Base-by-base conservation (phyloP, 2,329 filamentous ascomycete species). In the Ceratocystis albifundus region DNA sequence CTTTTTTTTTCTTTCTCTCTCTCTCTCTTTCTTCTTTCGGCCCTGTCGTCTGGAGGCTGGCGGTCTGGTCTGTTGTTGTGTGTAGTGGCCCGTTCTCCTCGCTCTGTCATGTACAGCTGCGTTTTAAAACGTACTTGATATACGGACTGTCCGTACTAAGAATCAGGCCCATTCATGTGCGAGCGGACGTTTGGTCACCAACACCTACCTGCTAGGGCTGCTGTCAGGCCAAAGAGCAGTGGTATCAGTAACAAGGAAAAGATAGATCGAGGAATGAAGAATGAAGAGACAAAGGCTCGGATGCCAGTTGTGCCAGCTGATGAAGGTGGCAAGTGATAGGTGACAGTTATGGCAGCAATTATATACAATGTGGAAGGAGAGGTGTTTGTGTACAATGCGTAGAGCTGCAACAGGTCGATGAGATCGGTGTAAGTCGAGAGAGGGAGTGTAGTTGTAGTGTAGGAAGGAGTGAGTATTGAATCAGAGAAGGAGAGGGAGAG, bases 111-210 rank as follows among this genome's bases (percentile, higher is more conserved):
- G 55, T 36, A 36, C 55, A 28, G 55, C 55, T 25, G 55, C 28
- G 55, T 59, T 59, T 59, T 1, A 36, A 59, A 59, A 59, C 55
- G 55, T 59, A 63, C 45, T 28, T 63, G 61, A 48, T 46, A 50
- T 63, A 63, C 61, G 61, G 61, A 63, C 45, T 45, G 61, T 25
- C 61, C 61, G 61, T 63, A 63, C 46, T 63, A 59, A 32, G 55
- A 59, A 32, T 32, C 55, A 59, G 30, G 55, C 25, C 55, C 32
- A 59, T 22, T 59, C 55, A 59, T 59, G 55, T 59, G 55, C 55
- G 20, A n/a, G 55, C 20, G 17, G n/a, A 28, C 28, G 55, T 59
- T 28, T 59, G 28, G 55, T 59, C 55, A 30, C 55, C 55, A 59
- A 59, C 55, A 59, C 30, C 55, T 59, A 59, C 30, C 55, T 59